Conservation (phyloP, 2,329 filamentous ascomycete species). For the Macroventuria anomochaeta region DNA sequence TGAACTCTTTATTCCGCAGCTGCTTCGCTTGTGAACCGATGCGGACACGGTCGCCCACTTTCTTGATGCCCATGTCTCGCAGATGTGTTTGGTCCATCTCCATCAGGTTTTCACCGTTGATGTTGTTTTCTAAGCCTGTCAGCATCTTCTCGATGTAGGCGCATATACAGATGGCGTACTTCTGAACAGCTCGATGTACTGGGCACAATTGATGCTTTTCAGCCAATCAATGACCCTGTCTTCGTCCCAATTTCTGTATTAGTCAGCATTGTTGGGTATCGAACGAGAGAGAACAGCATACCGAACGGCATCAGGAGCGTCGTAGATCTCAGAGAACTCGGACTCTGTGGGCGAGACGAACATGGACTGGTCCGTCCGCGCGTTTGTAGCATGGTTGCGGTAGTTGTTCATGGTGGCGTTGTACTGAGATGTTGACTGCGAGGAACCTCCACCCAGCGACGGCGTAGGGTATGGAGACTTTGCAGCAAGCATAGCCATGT, state of each 20-base stretch:
- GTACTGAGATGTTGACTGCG: slow-evolving; percentile 46
- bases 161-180: slow-evolving; percentile 45
- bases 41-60: slow-evolving; percentile 93
- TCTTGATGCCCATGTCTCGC: slow-evolving; percentile 98
- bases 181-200: slow-evolving; percentile 91
- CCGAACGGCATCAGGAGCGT: slow-evolving; percentile 68
- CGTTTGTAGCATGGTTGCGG: slow-evolving; percentile 42
- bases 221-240: slow-evolving; percentile 91
- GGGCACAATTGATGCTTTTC: slow-evolving; percentile 85
- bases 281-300: slow-evolving; percentile 25
- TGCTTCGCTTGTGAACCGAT: slow-evolving; percentile 64
- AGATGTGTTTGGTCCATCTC: slow-evolving; percentile 97
- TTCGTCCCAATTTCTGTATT: slow-evolving; percentile 76
- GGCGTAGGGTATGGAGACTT: slow-evolving; percentile 71
- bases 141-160: slow-evolving; percentile 11
- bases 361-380: slow-evolving; percentile 55
- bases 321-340: slow-evolving; percentile 81
- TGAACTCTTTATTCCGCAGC: slow-evolving; percentile 57
- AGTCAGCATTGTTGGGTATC: slow-evolving; percentile 21
- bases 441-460: slow-evolving; percentile 51
- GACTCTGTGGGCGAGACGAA: slow-evolving; percentile 89
- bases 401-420: slow-evolving; percentile 44
- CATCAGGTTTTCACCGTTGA: slow-evolving; percentile 94
- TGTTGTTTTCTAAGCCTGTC: slow-evolving; percentile 73
- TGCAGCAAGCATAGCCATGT: slow-evolving; percentile 80